Conservation (phyloP, 257 asterid genomes). For the Misopates orontium region DNA sequence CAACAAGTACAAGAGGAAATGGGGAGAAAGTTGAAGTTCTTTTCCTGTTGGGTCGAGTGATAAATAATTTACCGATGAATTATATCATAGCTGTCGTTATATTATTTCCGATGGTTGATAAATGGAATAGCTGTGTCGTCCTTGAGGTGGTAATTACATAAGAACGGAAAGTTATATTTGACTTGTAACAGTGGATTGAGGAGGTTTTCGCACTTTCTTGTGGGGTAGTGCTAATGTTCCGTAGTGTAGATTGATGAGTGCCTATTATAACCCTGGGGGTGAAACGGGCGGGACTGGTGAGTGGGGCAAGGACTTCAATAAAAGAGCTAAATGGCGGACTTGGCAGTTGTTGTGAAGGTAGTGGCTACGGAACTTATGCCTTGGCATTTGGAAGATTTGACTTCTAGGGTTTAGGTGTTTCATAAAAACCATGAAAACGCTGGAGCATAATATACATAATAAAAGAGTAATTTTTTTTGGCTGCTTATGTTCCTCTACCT, state of each 20-base stretch:
- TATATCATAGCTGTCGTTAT: too few relatives aligned
- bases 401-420: not conserved
- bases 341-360: not conserved
- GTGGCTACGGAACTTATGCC: not conserved
- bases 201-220: not conserved
- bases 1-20: not conserved
- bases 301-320: not conserved
- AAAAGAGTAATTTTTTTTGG: not conserved
- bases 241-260: not conserved
- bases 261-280: not conserved
- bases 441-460: not conserved
- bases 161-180: not conserved
- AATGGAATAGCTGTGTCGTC: not conserved
- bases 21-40: too few relatives aligned
- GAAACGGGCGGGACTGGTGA: not conserved
- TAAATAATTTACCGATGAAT: too few relatives aligned
- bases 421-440: not conserved
- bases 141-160: not conserved
- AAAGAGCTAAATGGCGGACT: not conserved
- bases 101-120: not conserved
- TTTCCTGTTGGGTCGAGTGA: not conserved
- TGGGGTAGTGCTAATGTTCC: not conserved
- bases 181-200: not conserved
- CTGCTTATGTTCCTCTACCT: not conserved
- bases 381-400: conserved; percentile 1